A percentile compares a stretch with the other conserved stretches of the same genome.
Evolutionary conservation across 176 grass and related monocot genomes (phyloP).

Genomic region (Oryza nivara): DNA sequence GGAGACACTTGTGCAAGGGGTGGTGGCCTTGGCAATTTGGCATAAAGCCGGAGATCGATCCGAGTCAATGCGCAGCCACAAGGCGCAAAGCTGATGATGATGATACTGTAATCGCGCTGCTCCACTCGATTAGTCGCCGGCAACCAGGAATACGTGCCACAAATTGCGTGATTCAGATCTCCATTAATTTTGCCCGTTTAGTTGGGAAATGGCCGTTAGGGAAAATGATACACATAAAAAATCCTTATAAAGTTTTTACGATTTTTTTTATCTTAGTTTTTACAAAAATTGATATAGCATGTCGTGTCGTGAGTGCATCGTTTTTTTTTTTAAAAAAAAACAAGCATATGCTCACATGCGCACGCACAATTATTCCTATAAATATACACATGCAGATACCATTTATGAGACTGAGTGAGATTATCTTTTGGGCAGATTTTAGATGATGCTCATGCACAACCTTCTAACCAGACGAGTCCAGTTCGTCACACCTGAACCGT

Average conservation of each 20-base stretch:
- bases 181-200: not conserved
- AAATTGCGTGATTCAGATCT: not conserved
- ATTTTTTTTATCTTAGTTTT: no score
- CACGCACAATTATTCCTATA: no score
- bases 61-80: not conserved
- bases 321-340: no score
- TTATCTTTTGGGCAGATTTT: not conserved
- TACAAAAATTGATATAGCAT: no score
- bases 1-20: no score
- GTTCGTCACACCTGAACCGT: not conserved
- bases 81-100: not conserved
- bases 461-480: not conserved
- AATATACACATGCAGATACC: no score
- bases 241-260: no score
- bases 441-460: not conserved
- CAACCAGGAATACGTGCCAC: not conserved
- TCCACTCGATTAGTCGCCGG: not conserved
- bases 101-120: not conserved
- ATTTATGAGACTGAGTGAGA: no score
- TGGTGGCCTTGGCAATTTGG: not conserved
- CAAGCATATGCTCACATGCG: no score
- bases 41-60: constrained; percentile 6
- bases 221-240: no score
- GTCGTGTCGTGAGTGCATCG: no score
- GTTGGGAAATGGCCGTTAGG: not conserved